Percentiles rank a stretch among this genome's conserved stretches.
Conservation (phyloP, 495 filamentous ascomycete genomes). For the Penicillium cinerascens region DNA sequence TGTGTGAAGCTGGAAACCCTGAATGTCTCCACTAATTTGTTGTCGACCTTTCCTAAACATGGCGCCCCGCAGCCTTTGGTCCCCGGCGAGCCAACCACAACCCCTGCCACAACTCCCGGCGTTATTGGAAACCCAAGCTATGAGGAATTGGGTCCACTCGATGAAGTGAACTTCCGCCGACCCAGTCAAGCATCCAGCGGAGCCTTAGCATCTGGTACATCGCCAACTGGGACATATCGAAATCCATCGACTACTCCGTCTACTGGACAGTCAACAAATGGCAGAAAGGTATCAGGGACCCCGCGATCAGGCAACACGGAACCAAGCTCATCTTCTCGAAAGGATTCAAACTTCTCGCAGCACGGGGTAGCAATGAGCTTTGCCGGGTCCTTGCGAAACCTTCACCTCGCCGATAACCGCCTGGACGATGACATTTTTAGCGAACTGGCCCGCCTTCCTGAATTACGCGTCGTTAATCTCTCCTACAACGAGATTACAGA, state of each 20-base stretch:
- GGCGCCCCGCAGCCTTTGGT: constrained; percentile 58
- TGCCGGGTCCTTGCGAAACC: constrained; percentile 72
- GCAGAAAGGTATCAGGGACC: constrained; percentile 79
- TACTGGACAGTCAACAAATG: constrained; percentile 61
- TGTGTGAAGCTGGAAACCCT: constrained; percentile 82
- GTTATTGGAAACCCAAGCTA: constrained; percentile 60
- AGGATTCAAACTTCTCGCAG: constrained; percentile 80
- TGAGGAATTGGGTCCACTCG: constrained; percentile 71
- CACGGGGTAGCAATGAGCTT: constrained; percentile 73
- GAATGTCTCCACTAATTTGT: constrained; percentile 91
- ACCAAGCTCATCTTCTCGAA: constrained; percentile 62
- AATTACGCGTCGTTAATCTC: constrained; percentile 85
- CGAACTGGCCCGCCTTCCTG: constrained; percentile 75
- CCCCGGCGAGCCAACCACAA: constrained; percentile 48
- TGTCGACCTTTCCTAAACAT: constrained; percentile 85
- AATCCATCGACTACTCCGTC: constrained; percentile 81
- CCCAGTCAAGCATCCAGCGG: constrained; percentile 82
- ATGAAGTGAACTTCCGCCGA: constrained; percentile 61
- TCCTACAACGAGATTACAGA: constrained; percentile 94
- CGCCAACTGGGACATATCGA: constrained; percentile 61
- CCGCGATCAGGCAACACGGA: constrained; percentile 58
- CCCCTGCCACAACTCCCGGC: constrained; percentile 49
- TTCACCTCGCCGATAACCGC: constrained; percentile 91
- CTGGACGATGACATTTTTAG: constrained; percentile 93
- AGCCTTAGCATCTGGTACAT: constrained; percentile 68